Evolutionary conservation across 305 asterid genomes (phyloP).

Genomic region (Fraxinus baroniana): DNA sequence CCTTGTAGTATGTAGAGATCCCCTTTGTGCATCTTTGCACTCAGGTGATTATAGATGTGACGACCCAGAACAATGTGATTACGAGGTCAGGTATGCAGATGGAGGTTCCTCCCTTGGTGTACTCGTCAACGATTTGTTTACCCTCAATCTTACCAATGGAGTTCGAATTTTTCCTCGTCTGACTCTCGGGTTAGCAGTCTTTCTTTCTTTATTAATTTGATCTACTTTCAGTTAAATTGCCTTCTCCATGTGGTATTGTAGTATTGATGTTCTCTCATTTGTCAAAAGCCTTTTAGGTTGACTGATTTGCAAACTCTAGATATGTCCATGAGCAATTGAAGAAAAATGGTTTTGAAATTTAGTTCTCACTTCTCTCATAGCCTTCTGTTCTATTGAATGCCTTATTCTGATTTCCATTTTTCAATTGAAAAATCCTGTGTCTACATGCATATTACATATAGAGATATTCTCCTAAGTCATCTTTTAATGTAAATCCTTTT

Average conservation of each 20-base stretch:
- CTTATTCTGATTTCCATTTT: neutral
- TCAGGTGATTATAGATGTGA: slow-evolving; percentile 63
- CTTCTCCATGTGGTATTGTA: neutral
- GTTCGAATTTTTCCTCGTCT: slow-evolving; percentile 58
- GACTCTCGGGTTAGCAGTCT: slow-evolving; percentile 67
- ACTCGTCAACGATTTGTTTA: slow-evolving; percentile 65
- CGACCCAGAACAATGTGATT: slow-evolving; percentile 83
- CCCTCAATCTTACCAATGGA: slow-evolving; percentile 66
- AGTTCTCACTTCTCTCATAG: neutral
- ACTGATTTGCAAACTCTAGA: too few relatives aligned
- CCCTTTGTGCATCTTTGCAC: slow-evolving; percentile 87
- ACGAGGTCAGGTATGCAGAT: slow-evolving; percentile 93
- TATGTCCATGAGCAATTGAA: too few relatives aligned
- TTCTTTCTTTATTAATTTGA: slow-evolving; percentile 1
- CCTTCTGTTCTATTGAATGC: neutral
- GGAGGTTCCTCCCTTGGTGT: slow-evolving; percentile 98
- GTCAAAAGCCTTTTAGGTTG: neutral
- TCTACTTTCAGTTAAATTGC: neutral
- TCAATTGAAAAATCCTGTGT: neutral
- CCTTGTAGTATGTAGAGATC: slow-evolving; percentile 76
- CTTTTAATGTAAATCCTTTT: neutral
- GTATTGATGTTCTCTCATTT: neutral
- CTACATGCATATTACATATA: neutral
- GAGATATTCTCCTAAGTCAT: neutral
- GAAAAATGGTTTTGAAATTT: too few relatives aligned